Base-by-base conservation (phyloP, 2,329 filamentous ascomycete genomes). In the Blastomyces emzantsi region DNA sequence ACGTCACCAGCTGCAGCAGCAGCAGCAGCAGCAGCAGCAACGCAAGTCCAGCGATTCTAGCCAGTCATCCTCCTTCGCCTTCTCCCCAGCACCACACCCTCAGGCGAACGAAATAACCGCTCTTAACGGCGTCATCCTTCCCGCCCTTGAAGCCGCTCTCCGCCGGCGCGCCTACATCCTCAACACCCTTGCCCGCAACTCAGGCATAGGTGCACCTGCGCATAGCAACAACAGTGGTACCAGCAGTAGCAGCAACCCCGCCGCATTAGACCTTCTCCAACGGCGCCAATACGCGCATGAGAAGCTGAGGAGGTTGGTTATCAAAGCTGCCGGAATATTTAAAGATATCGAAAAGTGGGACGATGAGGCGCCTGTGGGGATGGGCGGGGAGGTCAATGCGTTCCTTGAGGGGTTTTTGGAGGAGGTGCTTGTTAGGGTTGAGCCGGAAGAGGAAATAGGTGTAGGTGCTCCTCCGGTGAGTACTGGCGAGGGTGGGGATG, bases 361-460 rank as follows among this genome's bases (percentile, higher is more conserved):
- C 76, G 89, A 88, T 73, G 85, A 87, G 54, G 89, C 91, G 69
- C 90, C 92, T 6, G 91, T 97, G 13, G 91, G 92, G 0, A 97
- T 97, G 93, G 93, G 92, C 0, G 87, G 90, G 55, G 92, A 93
- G 33, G 92, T 96, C 1, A 87, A 87, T 55, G 90, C 90, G 0
- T 95, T 97, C 69, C 77, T 97, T 8, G 94, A 99, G 75, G 93
- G 92, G 0, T 85, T 97, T 66, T 79, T 99, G 43, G 94, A 99
- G 75, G 94, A 99, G 79, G 88, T 99, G 30, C 79, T 99, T 28
- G 92, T 97, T 45, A 80, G 94, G 63, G 90, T 97, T 17, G 93
- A 97, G 78, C 90, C 92, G 3, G 81, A 92, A 66, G 90, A 94
- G 70, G 90, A 91, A 51, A 25, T 11, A 1, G 13, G 22, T 22